Evolutionary conservation across 2,329 filamentous ascomycete species (phyloP), one percentile per base, ranked within the genome.

Genomic region (Annulohypoxylon truncatum): DNA sequence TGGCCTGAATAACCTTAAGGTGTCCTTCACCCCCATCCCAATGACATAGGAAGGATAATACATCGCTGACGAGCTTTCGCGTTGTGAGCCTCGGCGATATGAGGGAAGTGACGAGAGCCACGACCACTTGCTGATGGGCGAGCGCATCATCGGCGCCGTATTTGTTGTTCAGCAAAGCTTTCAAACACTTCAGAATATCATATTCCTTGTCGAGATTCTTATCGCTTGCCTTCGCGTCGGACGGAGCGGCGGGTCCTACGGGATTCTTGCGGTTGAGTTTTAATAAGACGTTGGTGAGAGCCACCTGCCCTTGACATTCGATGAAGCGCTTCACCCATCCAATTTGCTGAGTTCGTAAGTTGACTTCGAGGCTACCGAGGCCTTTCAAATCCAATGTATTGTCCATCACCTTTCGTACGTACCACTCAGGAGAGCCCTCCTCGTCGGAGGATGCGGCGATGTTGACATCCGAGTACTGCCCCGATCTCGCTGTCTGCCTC

Each of bases 121-220:
- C 89, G 68, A 97, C 90, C 68, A 98, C 92, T 76, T 95, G 93
- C 76, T 96, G 92, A 77, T 98, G 94, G 66, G 89, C 85, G 61
- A 99, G 84, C 15, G 96, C 96, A 85, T 99, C 94, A 77, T 99
- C 96, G 67, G 96, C 96, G 67, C 96, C 96, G 78, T 97, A 98
- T 78, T 97, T 97, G 87, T 97, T 99, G 88, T 99, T 99, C 92
- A 98, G 97, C 62, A 98, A 82, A 29, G 94, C 94, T 83, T 98
- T 98, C 63, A 99, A 81, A 82, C 96, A 98, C 82, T 99, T 99
- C 77, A 97, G 89, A 68, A 99, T 97, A 77, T 98, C 96, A 77
- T 98, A 98, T 81, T 97, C 94, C 72, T 92, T 89, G 76, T 97
- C 94, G 52, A 96, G 84, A 75, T 95, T 92, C 78, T 92, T 93